Conservation (phyloP, 176 grass and related monocot genomes). For the Musa acuminata region DNA sequence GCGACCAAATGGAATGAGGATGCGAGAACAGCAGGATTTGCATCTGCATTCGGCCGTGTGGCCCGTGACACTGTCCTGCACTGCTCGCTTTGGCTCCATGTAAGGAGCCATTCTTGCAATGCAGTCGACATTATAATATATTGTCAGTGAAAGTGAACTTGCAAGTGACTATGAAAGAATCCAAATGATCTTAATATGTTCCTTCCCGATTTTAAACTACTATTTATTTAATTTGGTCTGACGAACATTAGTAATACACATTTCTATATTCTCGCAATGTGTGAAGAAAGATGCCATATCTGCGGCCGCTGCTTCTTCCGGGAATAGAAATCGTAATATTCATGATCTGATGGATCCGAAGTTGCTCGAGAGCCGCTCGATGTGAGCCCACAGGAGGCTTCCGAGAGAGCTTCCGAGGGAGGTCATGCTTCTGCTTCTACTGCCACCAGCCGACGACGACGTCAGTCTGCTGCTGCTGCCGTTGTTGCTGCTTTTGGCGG, state of each 20-base stretch:
- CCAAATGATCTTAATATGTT: no score
- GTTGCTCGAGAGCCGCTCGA: conserved; percentile 15
- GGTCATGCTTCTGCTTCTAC: neutral
- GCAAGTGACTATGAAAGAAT: no score
- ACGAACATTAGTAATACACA: no score
- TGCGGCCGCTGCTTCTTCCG: neutral
- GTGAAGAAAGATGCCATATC: neutral
- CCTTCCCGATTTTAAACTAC: no score
- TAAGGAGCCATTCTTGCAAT: no score
- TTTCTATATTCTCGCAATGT: no score
- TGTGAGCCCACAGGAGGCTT: conserved; percentile 15
- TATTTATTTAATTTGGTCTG: no score
- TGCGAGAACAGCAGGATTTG: no score
- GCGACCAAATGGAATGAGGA: no score
- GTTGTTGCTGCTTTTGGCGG: conserved; percentile 22
- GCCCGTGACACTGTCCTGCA: neutral
- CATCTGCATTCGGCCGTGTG: no score
- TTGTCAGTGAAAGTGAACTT: no score
- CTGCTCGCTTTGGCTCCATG: neutral
- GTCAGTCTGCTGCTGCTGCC: neutral
- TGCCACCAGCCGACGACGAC: neutral
- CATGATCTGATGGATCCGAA: conserved; percentile 14
- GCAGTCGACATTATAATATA: no score
- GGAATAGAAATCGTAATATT: neutral
- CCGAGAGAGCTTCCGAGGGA: neutral